Conservation (phyloP, 2,329 filamentous ascomycete species). For the Fusarium gaditjirri region DNA sequence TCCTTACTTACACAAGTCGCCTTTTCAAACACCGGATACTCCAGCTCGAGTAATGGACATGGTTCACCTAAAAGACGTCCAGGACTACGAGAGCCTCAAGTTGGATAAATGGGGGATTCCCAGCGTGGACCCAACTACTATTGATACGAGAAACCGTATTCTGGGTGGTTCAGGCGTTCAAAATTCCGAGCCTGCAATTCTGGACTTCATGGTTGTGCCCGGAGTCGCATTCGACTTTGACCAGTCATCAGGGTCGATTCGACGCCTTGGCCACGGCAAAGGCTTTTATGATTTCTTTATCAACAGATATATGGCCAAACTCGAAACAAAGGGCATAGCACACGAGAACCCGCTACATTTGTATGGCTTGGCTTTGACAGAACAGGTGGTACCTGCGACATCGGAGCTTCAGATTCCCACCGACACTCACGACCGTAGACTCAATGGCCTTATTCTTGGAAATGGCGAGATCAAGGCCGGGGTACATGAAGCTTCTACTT, state of each 20-base stretch:
- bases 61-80: constrained; percentile 78
- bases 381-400: constrained; percentile 77
- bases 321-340: constrained; percentile 48
- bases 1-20: constrained; percentile 81
- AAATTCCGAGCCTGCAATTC: constrained; percentile 57
- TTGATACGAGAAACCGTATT: constrained; percentile 75
- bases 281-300: constrained; percentile 98
- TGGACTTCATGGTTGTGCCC: constrained; percentile 92
- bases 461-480: constrained; percentile 66
- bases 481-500: constrained; percentile 55
- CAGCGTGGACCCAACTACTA: constrained; percentile 75
- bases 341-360: constrained; percentile 58
- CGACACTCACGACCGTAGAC: constrained; percentile 78
- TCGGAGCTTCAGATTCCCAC: constrained; percentile 75
- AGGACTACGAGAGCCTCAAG: constrained; percentile 81
- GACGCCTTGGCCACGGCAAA: constrained; percentile 90
- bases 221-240: constrained; percentile 89
- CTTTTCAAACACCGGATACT: constrained; percentile 58
- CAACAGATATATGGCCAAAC: constrained; percentile 71
- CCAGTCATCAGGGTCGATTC: constrained; percentile 63
- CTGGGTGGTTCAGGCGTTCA: constrained; percentile 69
- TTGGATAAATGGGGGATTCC: constrained; percentile 95
- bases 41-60: constrained; percentile 89
- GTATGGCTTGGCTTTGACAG: constrained; percentile 83
- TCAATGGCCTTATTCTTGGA: constrained; percentile 82